Evolutionary conservation across 1,139 yeast genomes (phyloP), one percentile per base, ranked within the genome.

Genomic region (Suhomyces panamericanus): DNA sequence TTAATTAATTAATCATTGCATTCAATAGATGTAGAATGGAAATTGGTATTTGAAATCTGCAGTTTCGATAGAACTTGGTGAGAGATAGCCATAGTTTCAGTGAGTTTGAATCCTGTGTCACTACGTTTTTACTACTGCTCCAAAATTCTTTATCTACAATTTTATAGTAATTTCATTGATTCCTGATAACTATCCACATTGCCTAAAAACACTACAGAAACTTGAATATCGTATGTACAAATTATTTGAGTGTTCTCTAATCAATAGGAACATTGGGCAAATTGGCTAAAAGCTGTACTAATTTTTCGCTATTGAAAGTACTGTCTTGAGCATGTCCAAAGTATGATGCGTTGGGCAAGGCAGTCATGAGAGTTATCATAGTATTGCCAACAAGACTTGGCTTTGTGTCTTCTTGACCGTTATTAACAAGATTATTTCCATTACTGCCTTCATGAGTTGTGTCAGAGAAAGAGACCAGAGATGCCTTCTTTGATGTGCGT

Each of bases 291-390:
- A 74, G 55, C 43, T 73, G 74, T 10, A 73, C 76, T 47, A 74
- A 58, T 48, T 72, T 73, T 9, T 62, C 66, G 46, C 71, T 64
- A 49, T 70, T 65, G 47, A 74, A 74, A 1, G 69, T 68, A 50
- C 67, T 67, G 28, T 71, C 76, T 2, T 65, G 54, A 4, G 68
- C 63, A n/a, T 64, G 63, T 4, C 78, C 78, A 54, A 73, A 74
- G 49, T 72, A 74, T 0, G 74, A 65, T 7, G 77, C 70, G 51
- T 73, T 74, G 3, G 87, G 87, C 41, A 82, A 65, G 1, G 75
- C 70, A 41, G 81, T 67, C 49, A 82, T 65, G 36, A 82, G 60
- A 39, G 78, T 77, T 54, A 78, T 78, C 16, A 81, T 65, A 29
- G 78, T 79, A 49, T 77, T 80, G 10, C 80, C 76, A 24, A 80